Base-by-base conservation (phyloP, 306 rosid species). In the Fragaria ananassa region DNA sequence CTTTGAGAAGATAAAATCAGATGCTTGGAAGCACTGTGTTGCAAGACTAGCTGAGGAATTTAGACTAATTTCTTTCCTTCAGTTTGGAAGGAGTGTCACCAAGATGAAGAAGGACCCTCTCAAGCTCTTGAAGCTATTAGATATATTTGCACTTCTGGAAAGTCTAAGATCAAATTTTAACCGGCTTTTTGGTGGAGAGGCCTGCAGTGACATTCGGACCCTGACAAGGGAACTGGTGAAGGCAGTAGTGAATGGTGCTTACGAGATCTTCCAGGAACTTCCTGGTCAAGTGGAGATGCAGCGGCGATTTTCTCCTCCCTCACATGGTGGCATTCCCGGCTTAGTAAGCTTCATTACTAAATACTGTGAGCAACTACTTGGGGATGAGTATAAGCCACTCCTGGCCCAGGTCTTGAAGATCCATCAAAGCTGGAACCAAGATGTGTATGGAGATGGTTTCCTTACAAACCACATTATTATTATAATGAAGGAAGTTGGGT, bases 311-410 rank as follows among this genome's bases (percentile, higher is more conserved):
- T 84, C 85, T 76, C 91, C 96, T 70, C 99, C 98, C 25, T 45
- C 76, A 2, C 92, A 95, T 64, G 97, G 99, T 71, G 85, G 89
- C 64, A 83, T 95, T 84, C 98, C 98, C 2, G 71, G 78, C 78
- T 87, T 89, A 63, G 97, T 95, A 65, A 83, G 73, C 78, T 92
- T 90, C 66, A 85, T 92, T 34, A 90, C 92, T 7, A 79, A 79
- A 61, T 92, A 85, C 86, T 92, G 92, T 75, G 85, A 92, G 68
- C 80, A 83, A 76, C 84, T 95, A 45, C 93, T 95, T 23, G 81
- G 84, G 0, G 87, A 90, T 23, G 69, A 81, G 3, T 89, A 90
- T 76, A 85, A 61, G 83, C 86, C 96, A 81, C 83, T 82, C 57
- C 71, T 95, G 86, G 85, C 71, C 23, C 86, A 87, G 79, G 91